Evolutionary conservation across 2,329 filamentous ascomycete species (phyloP), one percentile per base, ranked within the genome.

Genomic region (Aspergillus jensenii): DNA sequence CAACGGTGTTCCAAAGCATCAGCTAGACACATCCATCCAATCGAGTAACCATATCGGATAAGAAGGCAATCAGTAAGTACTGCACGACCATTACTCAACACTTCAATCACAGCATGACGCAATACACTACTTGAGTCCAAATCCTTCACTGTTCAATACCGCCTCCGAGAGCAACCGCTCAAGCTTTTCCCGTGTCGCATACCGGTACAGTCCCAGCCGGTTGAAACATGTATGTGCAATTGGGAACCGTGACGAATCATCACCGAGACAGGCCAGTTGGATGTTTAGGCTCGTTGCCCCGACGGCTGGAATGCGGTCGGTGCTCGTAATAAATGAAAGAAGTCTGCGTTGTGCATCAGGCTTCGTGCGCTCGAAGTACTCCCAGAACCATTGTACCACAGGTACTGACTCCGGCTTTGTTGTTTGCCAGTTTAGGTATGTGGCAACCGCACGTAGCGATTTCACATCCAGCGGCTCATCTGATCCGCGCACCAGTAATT

Each of bases 141-240:
- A 97, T 3, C 93, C 93, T 73, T 96, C 91, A 68, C 92, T 96
- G 74, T 93, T 91, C 63, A 86, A 80, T n/a, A 96, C 91, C 4
- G 93, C 93, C 61, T 85, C 84, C 91, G 92, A 96, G 33, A 97
- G 78, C 78, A 87, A 86, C 52, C 74, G 77, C 72, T 91, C 88
- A 59, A 96, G 73, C 64, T 84, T 87, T 69, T 87, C 82, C 65
- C 82, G 85, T 3, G 84, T 86, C 37, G 75, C 71, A 74, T 93
- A 96, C 46, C 85, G 83, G 77, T 88, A 93, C 57, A 97, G 76
- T 4, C 88, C 87, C 62, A 97, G 70, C 72, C 88, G 86, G 71
- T 96, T 96, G 77, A 97, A 97, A 73, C 93, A 97, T 7, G 93
- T 97, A 68, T 92, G 84, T 17, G 93, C 93, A 19, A 91, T 89